Conservation (phyloP, 192 early-diverging fungal genomes). For the Mortierella hygrophila region DNA sequence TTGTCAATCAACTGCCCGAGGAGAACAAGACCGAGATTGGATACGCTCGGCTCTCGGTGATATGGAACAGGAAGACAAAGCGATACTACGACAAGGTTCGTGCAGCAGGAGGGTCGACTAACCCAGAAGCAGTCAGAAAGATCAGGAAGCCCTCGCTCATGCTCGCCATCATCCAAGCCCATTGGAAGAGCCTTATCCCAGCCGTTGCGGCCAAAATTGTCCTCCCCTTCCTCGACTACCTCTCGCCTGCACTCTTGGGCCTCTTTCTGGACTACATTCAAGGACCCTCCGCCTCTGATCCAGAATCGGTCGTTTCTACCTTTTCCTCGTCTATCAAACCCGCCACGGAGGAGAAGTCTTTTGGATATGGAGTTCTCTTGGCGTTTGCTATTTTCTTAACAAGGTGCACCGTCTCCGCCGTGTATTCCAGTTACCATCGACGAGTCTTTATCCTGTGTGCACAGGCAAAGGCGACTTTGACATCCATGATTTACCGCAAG, state of each 20-base stretch:
- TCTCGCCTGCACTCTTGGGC: conserved; percentile 24
- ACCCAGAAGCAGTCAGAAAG: neutral
- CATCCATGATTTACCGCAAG: conserved; percentile 56
- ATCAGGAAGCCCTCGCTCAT: conserved; percentile 30
- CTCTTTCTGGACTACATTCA: conserved; percentile 36
- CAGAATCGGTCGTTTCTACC: neutral
- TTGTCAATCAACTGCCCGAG: conserved; percentile 31
- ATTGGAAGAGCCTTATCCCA: conserved; percentile 21
- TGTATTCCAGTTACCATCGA: neutral
- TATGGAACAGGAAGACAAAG: conserved; percentile 18
- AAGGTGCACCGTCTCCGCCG: neutral
- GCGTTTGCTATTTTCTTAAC: conserved; percentile 16
- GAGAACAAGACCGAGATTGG: conserved; percentile 23
- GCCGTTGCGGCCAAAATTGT: conserved; percentile 6
- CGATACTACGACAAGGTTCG: conserved; percentile 5
- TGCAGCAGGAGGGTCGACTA: neutral
- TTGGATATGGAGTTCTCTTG: conserved; percentile 23
- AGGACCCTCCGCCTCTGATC: neutral
- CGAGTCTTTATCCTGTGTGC: neutral
- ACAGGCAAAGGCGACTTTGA: conserved; percentile 21
- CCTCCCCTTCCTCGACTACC: conserved; percentile 21
- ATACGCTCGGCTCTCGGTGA: neutral
- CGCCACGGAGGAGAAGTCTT: conserved; percentile 8
- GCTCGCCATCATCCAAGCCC: conserved; percentile 15
- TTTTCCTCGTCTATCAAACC: neutral